Evolutionary conservation across 805 yeast genomes (phyloP).

Genomic region (Danielozyma ontarioensis): DNA sequence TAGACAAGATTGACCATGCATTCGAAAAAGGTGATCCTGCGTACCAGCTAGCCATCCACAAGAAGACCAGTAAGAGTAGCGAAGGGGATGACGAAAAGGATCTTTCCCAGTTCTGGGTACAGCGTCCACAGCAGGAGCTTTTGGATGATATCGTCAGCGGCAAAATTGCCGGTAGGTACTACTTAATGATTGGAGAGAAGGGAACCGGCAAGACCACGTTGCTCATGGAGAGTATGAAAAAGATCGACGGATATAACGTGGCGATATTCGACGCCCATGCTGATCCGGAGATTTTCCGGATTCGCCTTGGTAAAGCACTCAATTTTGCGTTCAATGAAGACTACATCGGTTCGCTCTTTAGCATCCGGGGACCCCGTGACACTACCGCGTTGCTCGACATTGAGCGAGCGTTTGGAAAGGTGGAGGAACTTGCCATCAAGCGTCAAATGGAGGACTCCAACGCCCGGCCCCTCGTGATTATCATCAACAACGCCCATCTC

Average conservation of each 20-base stretch:
- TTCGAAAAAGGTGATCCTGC: slow-evolving; percentile 67
- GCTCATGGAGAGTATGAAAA: slow-evolving; percentile 63
- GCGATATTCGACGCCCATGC: slow-evolving; percentile 78
- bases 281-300: slow-evolving; percentile 77
- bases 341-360: slow-evolving; percentile 75
- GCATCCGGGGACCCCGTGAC: slow-evolving; percentile 80
- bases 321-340: slow-evolving; percentile 74
- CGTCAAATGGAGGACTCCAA: slow-evolving; percentile 27
- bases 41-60: slow-evolving; percentile 53
- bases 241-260: slow-evolving; percentile 58
- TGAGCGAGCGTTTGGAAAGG: slow-evolving; percentile 72
- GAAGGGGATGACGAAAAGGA: slow-evolving; percentile 20
- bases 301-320: slow-evolving; percentile 70
- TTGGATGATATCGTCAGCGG: slow-evolving; percentile 67
- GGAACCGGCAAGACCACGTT: slow-evolving; percentile 84
- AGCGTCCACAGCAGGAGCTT: slow-evolving; percentile 59
- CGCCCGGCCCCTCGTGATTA: slow-evolving; percentile 56
- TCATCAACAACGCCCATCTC: slow-evolving; percentile 71
- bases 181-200: slow-evolving; percentile 72
- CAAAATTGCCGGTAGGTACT: slow-evolving; percentile 60
- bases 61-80: slow-evolving; percentile 28
- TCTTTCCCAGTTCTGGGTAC: slow-evolving; percentile 49
- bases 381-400: slow-evolving; percentile 78
- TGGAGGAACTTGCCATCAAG: slow-evolving; percentile 65
- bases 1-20: slow-evolving; percentile 59